These are phyloP conservation scores for Pittosporum tobira DNA, from an alignment of 129 eudicot species.

Conservation along the genomic window DNA sequence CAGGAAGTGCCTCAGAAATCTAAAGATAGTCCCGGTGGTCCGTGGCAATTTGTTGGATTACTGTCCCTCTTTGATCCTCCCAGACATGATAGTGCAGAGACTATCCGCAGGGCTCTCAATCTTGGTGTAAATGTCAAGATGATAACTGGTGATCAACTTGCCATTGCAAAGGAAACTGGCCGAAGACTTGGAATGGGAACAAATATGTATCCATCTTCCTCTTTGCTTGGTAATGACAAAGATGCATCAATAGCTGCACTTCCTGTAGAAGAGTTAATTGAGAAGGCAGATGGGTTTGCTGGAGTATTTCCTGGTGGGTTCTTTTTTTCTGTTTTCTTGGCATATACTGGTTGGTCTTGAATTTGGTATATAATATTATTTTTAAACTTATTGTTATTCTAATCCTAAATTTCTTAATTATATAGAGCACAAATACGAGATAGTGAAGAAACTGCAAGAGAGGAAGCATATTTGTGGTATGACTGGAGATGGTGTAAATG, in stretches of 20 bases:
- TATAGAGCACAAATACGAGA: conserved; percentile 79
- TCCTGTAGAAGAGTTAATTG: conserved; percentile 76
- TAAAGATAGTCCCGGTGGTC: conserved; percentile 69
- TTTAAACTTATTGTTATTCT: not conserved
- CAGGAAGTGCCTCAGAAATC: conserved; percentile 81
- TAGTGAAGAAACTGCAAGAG: conserved; percentile 82
- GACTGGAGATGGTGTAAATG: conserved; percentile 95
- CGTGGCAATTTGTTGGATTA: conserved; percentile 86
- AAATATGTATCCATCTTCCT: conserved; percentile 84
- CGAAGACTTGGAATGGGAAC: conserved; percentile 89
- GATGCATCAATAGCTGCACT: conserved; percentile 72
- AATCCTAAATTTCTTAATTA: not conserved
- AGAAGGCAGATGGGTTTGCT: conserved; percentile 92
- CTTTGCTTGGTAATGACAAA: conserved; percentile 76
- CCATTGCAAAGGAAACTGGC: conserved; percentile 86
- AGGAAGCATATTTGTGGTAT: conserved; percentile 83
- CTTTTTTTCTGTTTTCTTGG: not conserved
- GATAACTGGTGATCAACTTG: conserved; percentile 95
- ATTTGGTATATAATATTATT: not conserved
- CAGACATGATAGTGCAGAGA: conserved; percentile 92
- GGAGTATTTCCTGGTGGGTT: conserved; percentile 76
- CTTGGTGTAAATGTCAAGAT: conserved; percentile 89
- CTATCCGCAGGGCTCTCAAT: conserved; percentile 81
- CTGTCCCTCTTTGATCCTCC: conserved; percentile 88
- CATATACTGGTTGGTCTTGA: not conserved